These are phyloP conservation scores for Crithidia expoeki DNA, from an alignment of 208 protist genomes.

Conservation along the genomic window DNA sequence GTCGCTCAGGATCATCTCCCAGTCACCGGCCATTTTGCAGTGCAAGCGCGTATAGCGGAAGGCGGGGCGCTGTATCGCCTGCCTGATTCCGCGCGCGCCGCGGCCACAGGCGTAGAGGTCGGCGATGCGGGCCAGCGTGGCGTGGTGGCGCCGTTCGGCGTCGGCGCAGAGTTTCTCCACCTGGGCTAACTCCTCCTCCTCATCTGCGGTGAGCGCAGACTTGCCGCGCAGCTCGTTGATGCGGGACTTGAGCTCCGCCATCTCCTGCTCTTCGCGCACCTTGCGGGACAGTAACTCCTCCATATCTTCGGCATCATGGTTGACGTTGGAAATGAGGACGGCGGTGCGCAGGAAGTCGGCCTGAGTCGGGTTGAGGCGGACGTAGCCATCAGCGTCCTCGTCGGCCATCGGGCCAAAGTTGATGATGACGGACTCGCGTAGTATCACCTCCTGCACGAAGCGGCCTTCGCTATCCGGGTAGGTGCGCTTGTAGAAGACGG, in stretches of 20 bases:
- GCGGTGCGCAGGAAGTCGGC: slow-evolving; percentile 37
- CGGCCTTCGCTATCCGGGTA: slow-evolving; percentile 49
- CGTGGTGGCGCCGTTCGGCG: slow-evolving; percentile 55
- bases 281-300: slow-evolving; percentile 50
- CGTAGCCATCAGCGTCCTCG: slow-evolving; percentile 58
- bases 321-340: slow-evolving; percentile 40
- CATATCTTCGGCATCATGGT: slow-evolving; percentile 73
- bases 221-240: slow-evolving; percentile 59
- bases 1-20: slow-evolving; percentile 56
- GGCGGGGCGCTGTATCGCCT: slow-evolving; percentile 38
- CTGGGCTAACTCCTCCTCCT: slow-evolving; percentile 79
- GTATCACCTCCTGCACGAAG: slow-evolving; percentile 69
- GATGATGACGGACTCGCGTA: slow-evolving; percentile 56
- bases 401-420: slow-evolving; percentile 58
- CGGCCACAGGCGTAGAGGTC: slow-evolving; percentile 63
- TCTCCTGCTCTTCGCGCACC: slow-evolving; percentile 66
- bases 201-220: slow-evolving; percentile 53
- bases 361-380: slow-evolving; percentile 54
- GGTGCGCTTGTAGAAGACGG: slow-evolving; percentile 60
- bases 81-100: slow-evolving; percentile 62
- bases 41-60: slow-evolving; percentile 65
- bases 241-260: slow-evolving; percentile 54
- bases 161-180: slow-evolving; percentile 56
- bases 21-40: slow-evolving; percentile 70
- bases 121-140: slow-evolving; percentile 60